These are phyloP conservation scores for Epichloe typhina DNA, from an alignment of 2,329 filamentous ascomycete species.

Conservation along the genomic window DNA sequence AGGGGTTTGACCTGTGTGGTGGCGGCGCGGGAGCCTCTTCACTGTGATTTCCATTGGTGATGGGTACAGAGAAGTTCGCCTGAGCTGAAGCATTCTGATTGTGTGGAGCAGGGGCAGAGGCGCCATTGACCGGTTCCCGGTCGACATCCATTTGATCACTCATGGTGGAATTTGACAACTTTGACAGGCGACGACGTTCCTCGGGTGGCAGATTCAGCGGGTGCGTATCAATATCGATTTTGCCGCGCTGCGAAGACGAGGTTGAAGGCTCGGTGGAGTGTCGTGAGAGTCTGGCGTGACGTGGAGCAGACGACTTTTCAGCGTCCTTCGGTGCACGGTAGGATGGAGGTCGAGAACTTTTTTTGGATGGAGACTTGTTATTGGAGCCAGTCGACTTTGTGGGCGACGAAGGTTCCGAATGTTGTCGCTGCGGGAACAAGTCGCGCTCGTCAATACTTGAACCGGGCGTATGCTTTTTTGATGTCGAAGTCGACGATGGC, in stretches of 20 bases:
- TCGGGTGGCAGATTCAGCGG: slow-evolving; percentile 85
- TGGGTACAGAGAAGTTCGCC: slow-evolving; percentile 37
- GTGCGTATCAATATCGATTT: slow-evolving; percentile 59
- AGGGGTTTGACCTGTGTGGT: slow-evolving; percentile 54
- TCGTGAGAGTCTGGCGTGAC: slow-evolving; percentile 32
- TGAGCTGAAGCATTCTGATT: slow-evolving; percentile 22
- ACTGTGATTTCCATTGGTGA: slow-evolving; percentile 33
- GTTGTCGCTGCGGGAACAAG: slow-evolving; percentile 20
- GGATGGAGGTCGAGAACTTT: slow-evolving; percentile 19
- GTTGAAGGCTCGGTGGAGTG: slow-evolving; percentile 35
- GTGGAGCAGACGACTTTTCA: slow-evolving; percentile 11
- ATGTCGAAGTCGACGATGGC: slow-evolving; percentile 12
- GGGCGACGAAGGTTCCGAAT: slow-evolving; percentile 24
- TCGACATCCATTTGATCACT: slow-evolving; percentile 67
- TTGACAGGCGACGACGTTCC: slow-evolving; percentile 65
- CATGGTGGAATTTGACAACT: slow-evolving; percentile 46
- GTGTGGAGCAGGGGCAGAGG: slow-evolving; percentile 38
- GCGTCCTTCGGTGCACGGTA: slow-evolving; percentile 13
- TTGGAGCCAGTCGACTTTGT: slow-evolving; percentile 23
- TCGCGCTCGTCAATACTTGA: slow-evolving; percentile 23
- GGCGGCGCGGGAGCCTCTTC: slow-evolving; percentile 50
- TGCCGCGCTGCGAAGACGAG: slow-evolving; percentile 35
- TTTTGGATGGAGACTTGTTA: slow-evolving; percentile 16
- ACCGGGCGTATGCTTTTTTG: slow-evolving; percentile 28
- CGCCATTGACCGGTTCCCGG: slow-evolving; percentile 41